Evolutionary conservation across 495 filamentous ascomycete genomes (phyloP), one percentile per base, ranked within the genome.

Genomic region (Penicillium steckii): DNA sequence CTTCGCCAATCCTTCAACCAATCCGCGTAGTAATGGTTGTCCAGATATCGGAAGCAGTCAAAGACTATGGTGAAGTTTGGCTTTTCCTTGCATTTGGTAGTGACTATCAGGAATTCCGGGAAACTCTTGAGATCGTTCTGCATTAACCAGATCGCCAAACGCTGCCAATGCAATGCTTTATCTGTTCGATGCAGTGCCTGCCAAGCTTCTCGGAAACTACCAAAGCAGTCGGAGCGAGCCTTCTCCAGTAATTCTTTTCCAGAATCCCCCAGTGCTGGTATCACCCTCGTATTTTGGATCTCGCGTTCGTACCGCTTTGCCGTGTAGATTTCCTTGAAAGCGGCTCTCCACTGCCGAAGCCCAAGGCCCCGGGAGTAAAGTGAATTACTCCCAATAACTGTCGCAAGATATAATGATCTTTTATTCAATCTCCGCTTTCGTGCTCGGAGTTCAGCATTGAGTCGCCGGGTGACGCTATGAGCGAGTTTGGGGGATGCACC

Each of bases 91-190:
- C 68, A 58, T 37, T 80, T 62, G 8, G 76, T 80, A 13, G 75
- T 78, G 13, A 66, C 61, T 32, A 72, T 53, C 5, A 88, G 58
- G 44, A 87, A 76, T 10, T 69, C 62, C 23, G 78, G 60, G 3
- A 78, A 62, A 25, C 60, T 52, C 17, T 67, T 54, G 1, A 76
- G 78, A 23, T 66, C 64, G 43, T 74, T 69, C n/a, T 71, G 57
- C 22, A 88, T 55, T 22, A 81, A 62, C 59, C 73, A 75, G 15
- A 81, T 64, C 46, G 86, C 80, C 21, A 84, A 49, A 2, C 70
- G 56, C 26, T 70, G 68, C 85, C 85, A 88, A 29, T 61, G 49
- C 19, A 9, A 32, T 26, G 65, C 53, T 30, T 76, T 79, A 13
- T 32, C 53, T 2, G 44, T 9, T 15, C 47, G 56, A 10, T 59